Evolutionary conservation across 495 filamentous ascomycete genomes (phyloP).

Genomic region (Xylaria telfairii): DNA sequence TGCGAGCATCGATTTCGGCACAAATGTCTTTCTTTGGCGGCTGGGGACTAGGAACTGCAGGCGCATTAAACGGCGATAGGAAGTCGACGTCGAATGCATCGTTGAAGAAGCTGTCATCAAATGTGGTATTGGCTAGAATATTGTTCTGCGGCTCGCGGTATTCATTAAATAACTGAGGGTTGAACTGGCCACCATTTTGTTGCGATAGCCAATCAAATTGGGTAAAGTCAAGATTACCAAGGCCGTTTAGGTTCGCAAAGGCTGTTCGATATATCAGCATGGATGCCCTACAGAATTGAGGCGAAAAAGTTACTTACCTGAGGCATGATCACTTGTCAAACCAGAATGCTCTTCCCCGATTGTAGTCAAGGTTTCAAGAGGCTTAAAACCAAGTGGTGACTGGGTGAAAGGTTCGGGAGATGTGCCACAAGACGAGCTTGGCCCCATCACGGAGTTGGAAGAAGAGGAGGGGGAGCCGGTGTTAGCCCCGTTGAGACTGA

Average conservation of each 20-base stretch:
- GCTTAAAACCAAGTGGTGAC: constrained; percentile 63
- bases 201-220: constrained; percentile 78
- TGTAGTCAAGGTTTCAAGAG: constrained; percentile 62
- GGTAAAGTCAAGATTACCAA: constrained; percentile 46
- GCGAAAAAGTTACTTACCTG: constrained; percentile 37
- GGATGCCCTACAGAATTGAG: constrained; percentile 10
- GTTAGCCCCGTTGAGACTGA: constrained; percentile 45
- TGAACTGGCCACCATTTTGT: constrained; percentile 87
- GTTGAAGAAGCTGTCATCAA: constrained; percentile 83
- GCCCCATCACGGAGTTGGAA: constrained; percentile 59
- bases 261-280: constrained; percentile 35
- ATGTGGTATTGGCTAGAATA: constrained; percentile 60
- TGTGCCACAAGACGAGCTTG: constrained; percentile 80
- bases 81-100: constrained; percentile 86
- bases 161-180: constrained; percentile 89
- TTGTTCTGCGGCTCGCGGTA: constrained; percentile 91
- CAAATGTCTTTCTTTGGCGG: constrained; percentile 71
- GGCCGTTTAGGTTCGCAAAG: constrained; percentile 41
- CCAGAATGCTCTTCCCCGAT: constrained; percentile 60
- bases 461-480: constrained; percentile 70
- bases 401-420: constrained; percentile 62
- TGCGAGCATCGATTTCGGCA: constrained; percentile 73
- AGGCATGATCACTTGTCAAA: constrained; percentile 35
- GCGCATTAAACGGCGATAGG: constrained; percentile 73
- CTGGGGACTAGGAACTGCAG: constrained; percentile 53